Evolutionary conservation across 129 eudicot species (phyloP).

Genomic region (sunflower (Helianthus annuus)): DNA sequence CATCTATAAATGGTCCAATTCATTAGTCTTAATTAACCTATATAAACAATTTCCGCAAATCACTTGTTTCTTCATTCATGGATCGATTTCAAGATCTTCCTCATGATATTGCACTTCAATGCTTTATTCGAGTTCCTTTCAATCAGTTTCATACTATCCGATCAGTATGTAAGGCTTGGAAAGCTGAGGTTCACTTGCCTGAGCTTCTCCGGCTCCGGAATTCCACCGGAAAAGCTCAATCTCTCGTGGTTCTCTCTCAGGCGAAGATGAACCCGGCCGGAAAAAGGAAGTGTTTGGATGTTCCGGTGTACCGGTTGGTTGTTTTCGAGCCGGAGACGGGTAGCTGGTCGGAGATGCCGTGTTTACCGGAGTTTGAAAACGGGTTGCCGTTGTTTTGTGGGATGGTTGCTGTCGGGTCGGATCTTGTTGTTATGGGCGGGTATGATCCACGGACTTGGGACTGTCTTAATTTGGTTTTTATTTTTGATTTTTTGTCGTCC

Average conservation of each 20-base stretch:
- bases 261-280: slow-evolving; percentile 18
- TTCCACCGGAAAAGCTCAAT: slow-evolving; percentile 24
- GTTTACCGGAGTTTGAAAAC: slow-evolving; percentile 35
- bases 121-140: slow-evolving; percentile 43
- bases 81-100: slow-evolving; percentile 41
- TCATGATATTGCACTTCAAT: slow-evolving; percentile 37
- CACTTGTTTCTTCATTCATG: slow-evolving; percentile 15
- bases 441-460: slow-evolving; percentile 51
- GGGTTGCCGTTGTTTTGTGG: slow-evolving; percentile 70
- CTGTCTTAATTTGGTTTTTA: slow-evolving; percentile 41
- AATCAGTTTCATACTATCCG: slow-evolving; percentile 23
- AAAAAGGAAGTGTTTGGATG: slow-evolving; percentile 23
- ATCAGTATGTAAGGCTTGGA: slow-evolving; percentile 45
- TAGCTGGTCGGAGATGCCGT: slow-evolving; percentile 53
- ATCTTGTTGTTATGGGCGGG: slow-evolving; percentile 74
- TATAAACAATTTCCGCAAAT: not conserved
- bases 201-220: slow-evolving; percentile 37
- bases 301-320: slow-evolving; percentile 47
- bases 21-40: not conserved
- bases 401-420: slow-evolving; percentile 58
- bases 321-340: slow-evolving; percentile 59
- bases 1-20: not conserved
- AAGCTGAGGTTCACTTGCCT: slow-evolving; percentile 23
- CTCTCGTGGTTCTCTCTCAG: slow-evolving; percentile 38
- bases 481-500: slow-evolving; percentile 52